Conservation (phyloP, 305 asterid species). For the Fraxinus sp. region DNA sequence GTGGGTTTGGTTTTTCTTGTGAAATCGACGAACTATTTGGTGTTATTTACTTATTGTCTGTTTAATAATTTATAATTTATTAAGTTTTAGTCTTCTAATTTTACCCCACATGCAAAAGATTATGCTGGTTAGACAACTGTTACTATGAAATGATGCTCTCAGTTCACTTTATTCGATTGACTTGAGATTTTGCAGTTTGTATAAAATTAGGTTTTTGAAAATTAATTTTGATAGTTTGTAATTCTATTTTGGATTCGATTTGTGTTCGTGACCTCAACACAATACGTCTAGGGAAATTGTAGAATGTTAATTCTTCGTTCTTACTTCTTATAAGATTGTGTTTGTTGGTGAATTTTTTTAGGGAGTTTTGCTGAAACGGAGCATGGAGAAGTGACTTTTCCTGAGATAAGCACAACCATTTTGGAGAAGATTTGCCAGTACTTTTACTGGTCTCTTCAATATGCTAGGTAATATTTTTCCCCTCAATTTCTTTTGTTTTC, state of each 20-base stretch:
- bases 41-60: background rate
- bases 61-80: background rate
- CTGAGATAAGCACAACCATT: conserved; percentile 86
- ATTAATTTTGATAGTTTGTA: background rate
- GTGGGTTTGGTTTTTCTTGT: background rate
- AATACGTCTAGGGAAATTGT: background rate
- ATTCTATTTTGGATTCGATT: background rate
- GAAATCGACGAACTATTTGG: background rate
- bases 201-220: background rate
- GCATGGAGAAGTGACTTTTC: conserved; percentile 84
- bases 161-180: background rate
- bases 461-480: conserved; percentile 63
- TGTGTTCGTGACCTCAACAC: background rate
- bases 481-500: background rate
- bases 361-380: conserved; percentile 88
- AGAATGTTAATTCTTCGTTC: background rate
- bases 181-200: background rate
- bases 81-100: background rate
- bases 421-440: conserved; percentile 96
- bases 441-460: conserved; percentile 96
- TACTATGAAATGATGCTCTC: background rate
- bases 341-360: conserved; percentile 20
- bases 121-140: background rate
- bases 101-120: background rate
- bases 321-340: background rate